Evolutionary conservation across 1,284 basidiomycete genomes (phyloP).

Genomic region (Quambalaria eucalypti): DNA sequence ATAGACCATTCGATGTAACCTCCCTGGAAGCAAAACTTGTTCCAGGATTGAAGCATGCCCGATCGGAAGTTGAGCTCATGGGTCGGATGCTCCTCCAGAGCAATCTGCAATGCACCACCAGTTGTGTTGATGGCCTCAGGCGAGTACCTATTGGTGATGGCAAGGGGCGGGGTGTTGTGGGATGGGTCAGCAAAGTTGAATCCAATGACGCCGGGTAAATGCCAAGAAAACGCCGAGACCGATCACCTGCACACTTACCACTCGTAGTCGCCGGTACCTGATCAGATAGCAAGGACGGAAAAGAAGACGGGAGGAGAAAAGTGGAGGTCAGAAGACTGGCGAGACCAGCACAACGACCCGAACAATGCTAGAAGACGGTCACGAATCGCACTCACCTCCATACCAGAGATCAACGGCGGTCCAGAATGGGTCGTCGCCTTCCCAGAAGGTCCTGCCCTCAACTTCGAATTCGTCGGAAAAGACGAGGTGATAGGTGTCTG

Average conservation of each 20-base stretch:
- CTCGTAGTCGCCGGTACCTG: slow-evolving; percentile 24
- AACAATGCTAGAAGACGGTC: neutral
- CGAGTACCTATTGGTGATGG: too few species aligned
- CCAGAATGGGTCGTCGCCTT: slow-evolving; percentile 38
- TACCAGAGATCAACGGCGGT: slow-evolving; percentile 36
- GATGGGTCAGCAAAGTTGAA: neutral
- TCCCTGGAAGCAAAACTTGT: slow-evolving; percentile 44
- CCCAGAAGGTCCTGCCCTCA: slow-evolving; percentile 37
- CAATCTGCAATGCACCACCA: slow-evolving; percentile 20
- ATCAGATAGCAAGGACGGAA: too few species aligned
- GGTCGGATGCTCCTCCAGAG: slow-evolving; percentile 21
- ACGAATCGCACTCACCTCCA: too few species aligned
- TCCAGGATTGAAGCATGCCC: slow-evolving; percentile 41
- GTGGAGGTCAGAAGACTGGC: neutral
- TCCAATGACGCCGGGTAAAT: neutral
- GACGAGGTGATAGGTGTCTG: slow-evolving; percentile 25
- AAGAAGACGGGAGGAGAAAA: too few species aligned
- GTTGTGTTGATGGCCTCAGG: slow-evolving; percentile 34
- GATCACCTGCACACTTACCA: too few species aligned
- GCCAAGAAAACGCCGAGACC: neutral
- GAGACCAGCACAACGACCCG: neutral
- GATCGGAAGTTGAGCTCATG: slow-evolving; percentile 40
- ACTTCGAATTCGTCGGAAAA: slow-evolving; percentile 38
- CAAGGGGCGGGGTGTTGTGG: neutral
- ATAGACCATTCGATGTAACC: slow-evolving; percentile 23